A percentile compares a stretch with the other conserved stretches of the same genome.
Evolutionary conservation across 2,329 filamentous ascomycete genomes (phyloP).

Genomic region (Pseudogymnoascus sp.): DNA sequence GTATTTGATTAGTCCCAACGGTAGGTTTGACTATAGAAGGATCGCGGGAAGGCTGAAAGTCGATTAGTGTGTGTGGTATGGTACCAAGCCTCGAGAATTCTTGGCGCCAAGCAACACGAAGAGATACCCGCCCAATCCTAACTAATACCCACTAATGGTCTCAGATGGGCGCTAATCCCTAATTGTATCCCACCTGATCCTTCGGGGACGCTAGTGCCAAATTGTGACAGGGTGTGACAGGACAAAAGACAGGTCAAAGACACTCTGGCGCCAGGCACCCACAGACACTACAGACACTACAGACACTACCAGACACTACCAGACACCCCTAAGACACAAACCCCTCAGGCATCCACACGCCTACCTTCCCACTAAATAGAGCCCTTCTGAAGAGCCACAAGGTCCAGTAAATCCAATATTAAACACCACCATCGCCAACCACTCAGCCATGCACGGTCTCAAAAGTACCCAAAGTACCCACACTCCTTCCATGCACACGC

Average conservation of each 20-base stretch:
- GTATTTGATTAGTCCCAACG: neutral
- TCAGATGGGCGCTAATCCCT: neutral
- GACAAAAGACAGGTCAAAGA: neutral
- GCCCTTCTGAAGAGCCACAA: no score
- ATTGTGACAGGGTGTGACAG: neutral
- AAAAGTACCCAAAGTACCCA: neutral
- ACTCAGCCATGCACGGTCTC: no score
- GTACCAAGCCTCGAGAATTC: neutral
- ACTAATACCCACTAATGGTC: neutral
- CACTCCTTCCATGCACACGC: neutral
- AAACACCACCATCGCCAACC: no score
- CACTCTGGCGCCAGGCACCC: neutral
- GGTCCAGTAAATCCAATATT: neutral
- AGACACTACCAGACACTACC: no score
- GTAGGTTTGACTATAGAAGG: no score
- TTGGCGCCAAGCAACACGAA: no score
- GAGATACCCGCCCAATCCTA: no score
- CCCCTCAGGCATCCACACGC: neutral
- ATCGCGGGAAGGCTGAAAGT: neutral
- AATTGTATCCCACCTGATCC: neutral
- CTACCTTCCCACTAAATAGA: no score
- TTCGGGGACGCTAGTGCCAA: neutral
- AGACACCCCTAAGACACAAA: neutral
- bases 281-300: neutral
- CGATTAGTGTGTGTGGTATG: neutral